Evolutionary conservation across 768 basidiomycete genomes (phyloP).

Genomic region (Mycena filopes): DNA sequence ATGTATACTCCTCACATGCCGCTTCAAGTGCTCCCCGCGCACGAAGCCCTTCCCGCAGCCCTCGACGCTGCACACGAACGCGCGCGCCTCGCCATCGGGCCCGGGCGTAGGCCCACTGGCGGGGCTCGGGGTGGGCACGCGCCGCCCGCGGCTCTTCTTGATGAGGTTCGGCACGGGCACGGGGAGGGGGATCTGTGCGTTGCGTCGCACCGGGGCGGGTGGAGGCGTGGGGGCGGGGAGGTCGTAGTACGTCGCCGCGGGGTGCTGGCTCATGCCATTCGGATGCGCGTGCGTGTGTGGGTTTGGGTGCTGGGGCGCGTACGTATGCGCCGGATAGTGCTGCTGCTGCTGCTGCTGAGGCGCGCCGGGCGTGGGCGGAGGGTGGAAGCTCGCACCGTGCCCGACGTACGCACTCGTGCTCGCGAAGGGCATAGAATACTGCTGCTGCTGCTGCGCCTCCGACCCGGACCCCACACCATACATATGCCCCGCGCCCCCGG

Average conservation of each 20-base stretch:
- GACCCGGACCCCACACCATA: too few relatives aligned
- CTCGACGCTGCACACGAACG: slow-evolving; percentile 57
- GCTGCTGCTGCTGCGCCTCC: too few relatives aligned
- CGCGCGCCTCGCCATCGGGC: slow-evolving; percentile 32
- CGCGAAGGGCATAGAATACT: not conserved
- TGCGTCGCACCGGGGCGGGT: slow-evolving; percentile 40
- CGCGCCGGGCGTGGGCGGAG: too few relatives aligned
- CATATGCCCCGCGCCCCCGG: too few relatives aligned
- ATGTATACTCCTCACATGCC: slow-evolving; percentile 66
- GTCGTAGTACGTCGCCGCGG: not conserved
- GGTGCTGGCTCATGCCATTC: too few relatives aligned
- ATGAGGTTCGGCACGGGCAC: slow-evolving; percentile 70
- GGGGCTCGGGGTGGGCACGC: slow-evolving; percentile 52
- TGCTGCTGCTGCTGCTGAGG: not conserved
- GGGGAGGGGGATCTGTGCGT: slow-evolving; percentile 53
- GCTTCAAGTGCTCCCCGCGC: slow-evolving; percentile 65
- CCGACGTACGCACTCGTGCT: not conserved
- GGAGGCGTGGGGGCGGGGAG: slow-evolving; percentile 33
- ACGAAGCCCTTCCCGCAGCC: slow-evolving; percentile 67
- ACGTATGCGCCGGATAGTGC: not conserved
- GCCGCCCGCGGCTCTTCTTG: slow-evolving; percentile 70
- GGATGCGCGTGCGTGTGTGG: not conserved
- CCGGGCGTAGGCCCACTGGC: not conserved
- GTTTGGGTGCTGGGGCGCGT: not conserved
- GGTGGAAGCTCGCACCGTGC: too few relatives aligned